These are phyloP conservation scores for Fraxinus sp. DNA, from an alignment of 305 asterid species.

Conservation along the genomic window DNA sequence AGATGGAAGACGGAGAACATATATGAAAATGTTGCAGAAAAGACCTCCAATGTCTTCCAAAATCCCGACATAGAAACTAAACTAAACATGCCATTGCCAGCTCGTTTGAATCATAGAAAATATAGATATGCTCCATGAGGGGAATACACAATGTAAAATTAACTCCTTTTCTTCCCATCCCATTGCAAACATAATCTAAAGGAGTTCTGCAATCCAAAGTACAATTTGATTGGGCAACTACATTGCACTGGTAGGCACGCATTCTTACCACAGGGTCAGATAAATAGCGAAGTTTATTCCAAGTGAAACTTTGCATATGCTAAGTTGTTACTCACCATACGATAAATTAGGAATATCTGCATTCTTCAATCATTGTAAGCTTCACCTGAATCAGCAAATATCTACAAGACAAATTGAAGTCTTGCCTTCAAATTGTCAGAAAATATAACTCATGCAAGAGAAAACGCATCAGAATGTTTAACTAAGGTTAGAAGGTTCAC, in stretches of 20 bases:
- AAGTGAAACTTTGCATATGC: background rate
- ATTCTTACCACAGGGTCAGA: background rate
- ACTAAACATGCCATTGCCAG: background rate
- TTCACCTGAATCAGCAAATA: background rate
- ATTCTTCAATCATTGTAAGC: background rate
- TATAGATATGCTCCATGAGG: background rate
- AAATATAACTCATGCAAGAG: background rate
- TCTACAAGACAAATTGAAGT: background rate
- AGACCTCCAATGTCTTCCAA: background rate
- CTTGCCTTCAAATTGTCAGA: background rate
- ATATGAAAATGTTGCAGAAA: background rate
- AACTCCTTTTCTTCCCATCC: background rate
- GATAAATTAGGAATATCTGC: background rate
- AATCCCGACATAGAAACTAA: background rate
- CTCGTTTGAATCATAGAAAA: background rate
- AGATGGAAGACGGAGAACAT: background rate
- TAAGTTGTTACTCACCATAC: background rate
- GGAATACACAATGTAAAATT: background rate
- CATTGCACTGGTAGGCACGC: background rate
- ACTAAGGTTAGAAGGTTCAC: background rate
- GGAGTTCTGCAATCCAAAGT: background rate
- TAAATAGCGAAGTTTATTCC: background rate
- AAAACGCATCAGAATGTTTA: background rate
- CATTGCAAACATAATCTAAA: background rate
- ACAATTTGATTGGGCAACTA: background rate